Evolutionary conservation across 73 alveolate genomes (phyloP).

Genomic region (Paramecium octaurelia): DNA sequence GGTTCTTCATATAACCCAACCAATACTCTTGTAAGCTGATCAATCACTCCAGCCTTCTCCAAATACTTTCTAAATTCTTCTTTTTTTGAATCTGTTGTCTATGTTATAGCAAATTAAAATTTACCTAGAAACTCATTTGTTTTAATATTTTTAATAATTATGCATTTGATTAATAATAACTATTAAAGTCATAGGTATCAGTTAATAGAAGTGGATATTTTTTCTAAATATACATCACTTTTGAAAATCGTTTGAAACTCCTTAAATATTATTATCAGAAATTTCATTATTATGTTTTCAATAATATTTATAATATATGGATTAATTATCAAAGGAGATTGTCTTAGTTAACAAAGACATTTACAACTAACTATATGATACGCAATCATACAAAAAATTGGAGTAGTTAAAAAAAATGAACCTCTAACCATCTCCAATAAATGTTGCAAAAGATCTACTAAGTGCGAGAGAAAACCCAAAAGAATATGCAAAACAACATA

Average conservation of each 20-base stretch:
- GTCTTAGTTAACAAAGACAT: background rate
- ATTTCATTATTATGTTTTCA: background rate
- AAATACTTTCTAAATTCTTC: slow-evolving; percentile 95
- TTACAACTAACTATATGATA: background rate
- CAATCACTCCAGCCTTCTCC: slow-evolving; percentile 91
- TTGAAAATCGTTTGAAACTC: background rate
- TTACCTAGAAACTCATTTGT: background rate
- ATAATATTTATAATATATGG: background rate
- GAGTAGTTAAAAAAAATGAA: background rate
- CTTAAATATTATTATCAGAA: background rate
- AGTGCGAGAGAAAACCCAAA: background rate
- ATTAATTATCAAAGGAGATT: background rate
- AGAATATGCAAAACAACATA: background rate
- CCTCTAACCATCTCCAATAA: background rate
- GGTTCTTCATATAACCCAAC: slow-evolving; percentile 94
- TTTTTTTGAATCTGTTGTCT: slow-evolving; percentile 86
- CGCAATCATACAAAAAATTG: background rate
- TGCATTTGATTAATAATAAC: background rate
- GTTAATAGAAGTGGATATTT: background rate
- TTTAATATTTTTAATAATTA: background rate
- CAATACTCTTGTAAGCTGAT: slow-evolving; percentile 88
- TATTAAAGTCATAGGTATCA: background rate
- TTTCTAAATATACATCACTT: background rate
- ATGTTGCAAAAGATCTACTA: background rate
- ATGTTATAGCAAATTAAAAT: background rate